A percentile compares a stretch with the other conserved stretches of the same genome.
Evolutionary conservation across 306 rosid genomes (phyloP).

Genomic region (Prunus davidiana): DNA sequence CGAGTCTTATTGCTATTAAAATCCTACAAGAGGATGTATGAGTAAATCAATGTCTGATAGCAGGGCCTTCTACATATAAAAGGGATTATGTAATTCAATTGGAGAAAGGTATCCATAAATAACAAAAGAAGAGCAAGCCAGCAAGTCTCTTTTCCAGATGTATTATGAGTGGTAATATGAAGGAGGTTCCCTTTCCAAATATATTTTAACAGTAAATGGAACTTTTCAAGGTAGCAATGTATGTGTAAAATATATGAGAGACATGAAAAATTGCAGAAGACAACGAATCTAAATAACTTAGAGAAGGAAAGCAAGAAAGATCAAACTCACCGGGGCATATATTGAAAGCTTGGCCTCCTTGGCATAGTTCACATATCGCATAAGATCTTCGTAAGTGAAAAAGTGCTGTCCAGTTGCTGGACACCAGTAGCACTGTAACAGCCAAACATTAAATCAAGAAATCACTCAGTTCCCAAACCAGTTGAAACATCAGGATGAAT

Average conservation of each 20-base stretch:
- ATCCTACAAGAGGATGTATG: background rate
- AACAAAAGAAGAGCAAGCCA: background rate
- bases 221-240: background rate
- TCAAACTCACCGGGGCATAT: constrained; percentile 11
- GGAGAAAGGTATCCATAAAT: background rate
- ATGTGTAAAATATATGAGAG: background rate
- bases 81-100: background rate
- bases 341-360: constrained; percentile 2
- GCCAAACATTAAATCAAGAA: constrained; percentile 2
- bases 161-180: background rate
- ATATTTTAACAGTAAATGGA: background rate
- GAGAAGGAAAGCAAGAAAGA: background rate
- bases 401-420: constrained; percentile 13
- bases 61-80: background rate
- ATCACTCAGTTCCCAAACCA: background rate
- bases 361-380: constrained; percentile 12
- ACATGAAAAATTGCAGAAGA: background rate
- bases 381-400: constrained; percentile 3
- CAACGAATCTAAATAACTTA: background rate
- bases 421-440: constrained; percentile 14
- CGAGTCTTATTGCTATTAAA: background rate
- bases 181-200: background rate
- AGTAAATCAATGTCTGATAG: background rate
- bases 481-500: background rate
- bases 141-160: constrained; percentile 1